Evolutionary conservation across 1,284 basidiomycete species (phyloP).

Genomic region (Leccinum pachyderme): DNA sequence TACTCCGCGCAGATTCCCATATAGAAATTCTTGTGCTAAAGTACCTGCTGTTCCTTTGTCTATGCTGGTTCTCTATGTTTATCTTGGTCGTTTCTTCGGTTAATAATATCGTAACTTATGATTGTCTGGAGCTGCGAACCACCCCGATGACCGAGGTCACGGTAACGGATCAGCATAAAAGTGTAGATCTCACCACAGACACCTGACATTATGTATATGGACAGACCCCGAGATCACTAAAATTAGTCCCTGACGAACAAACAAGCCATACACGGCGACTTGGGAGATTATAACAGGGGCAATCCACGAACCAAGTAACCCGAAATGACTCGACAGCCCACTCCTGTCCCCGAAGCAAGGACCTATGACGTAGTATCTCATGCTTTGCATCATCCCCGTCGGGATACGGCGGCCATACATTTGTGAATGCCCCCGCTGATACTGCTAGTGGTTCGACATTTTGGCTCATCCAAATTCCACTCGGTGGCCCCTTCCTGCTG

Average conservation of each 20-base stretch:
- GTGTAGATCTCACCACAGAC: conserved; percentile 28
- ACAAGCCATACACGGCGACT: conserved; percentile 26
- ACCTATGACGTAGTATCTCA: conserved; percentile 20
- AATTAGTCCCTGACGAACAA: conserved; percentile 19
- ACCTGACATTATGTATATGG: conserved; percentile 1
- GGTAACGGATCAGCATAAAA: conserved; percentile 29
- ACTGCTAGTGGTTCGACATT: conserved; percentile 32
- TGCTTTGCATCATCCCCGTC: conserved; percentile 25
- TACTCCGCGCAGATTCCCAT: conserved; percentile 27
- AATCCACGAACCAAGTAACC: conserved; percentile 19
- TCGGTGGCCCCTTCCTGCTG: conserved; percentile 27
- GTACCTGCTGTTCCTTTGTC: conserved; percentile 26
- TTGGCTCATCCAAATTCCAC: conserved; percentile 8
- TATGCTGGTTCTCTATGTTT: conserved; percentile 19
- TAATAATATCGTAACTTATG: conserved; percentile 22
- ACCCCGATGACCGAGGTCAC: conserved; percentile 14
- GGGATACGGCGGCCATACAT: conserved; percentile 35
- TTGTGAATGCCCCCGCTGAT: conserved; percentile 50
- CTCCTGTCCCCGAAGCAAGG: conserved; percentile 30
- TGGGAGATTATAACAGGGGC: conserved; percentile 19
- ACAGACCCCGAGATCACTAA: conserved; percentile 20
- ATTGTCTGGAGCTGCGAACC: conserved; percentile 13
- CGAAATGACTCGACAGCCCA: conserved; percentile 14
- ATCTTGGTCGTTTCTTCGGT: conserved; percentile 17
- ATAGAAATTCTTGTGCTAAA: conserved; percentile 36